Evolutionary conservation across 2,329 filamentous ascomycete genomes (phyloP), one percentile per base, ranked within the genome.

Genomic region (Cryphonectria naterciae): DNA sequence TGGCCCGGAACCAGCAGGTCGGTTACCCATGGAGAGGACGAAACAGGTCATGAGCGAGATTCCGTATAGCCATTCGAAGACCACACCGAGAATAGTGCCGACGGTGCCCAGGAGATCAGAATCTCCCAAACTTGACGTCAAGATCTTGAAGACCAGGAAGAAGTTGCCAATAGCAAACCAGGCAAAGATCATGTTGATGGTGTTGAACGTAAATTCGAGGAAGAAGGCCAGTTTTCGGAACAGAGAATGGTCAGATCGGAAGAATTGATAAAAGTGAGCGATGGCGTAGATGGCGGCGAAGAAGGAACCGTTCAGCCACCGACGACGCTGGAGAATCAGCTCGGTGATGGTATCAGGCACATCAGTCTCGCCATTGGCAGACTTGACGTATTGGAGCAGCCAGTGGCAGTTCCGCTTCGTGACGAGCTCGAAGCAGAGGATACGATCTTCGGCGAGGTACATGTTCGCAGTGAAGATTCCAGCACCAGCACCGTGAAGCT

Each of bases 111-210:
- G 87, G 37, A 98, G 86, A 43, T 87, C 81, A 0, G 83, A 76
- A 37, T 88, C 86, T 62, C 93, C 92, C 74, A 99, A 85, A 77
- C 95, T 97, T 15, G 90, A 92, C 1, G 95, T 98, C 74, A 99
- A 85, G 79, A 99, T 98, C 81, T 95, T 95, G 85, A 99, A 99
- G 76, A 99, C 95, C 78, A 99, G 84, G 88, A 98, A 99, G 87
- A 99, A 99, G 84, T 99, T 99, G 78, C 96, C 93, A 78, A 98
- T 96, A 77, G 92, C 94, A 79, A 99, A 98, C 96, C 96, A 99
- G 68, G 96, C 95, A 80, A 98, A 99, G 78, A 99, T 88, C 93
- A 98, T 98, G 86, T 93, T 97, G 81, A 95, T 87, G 1, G 94
- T 96, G 81, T 98, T 95, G 84, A 98, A 99, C 75, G 92, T 85